phyloP scores from a whole-genome alignment of 768 basidiomycete species.

The Pleurotus eryngii region DNA sequence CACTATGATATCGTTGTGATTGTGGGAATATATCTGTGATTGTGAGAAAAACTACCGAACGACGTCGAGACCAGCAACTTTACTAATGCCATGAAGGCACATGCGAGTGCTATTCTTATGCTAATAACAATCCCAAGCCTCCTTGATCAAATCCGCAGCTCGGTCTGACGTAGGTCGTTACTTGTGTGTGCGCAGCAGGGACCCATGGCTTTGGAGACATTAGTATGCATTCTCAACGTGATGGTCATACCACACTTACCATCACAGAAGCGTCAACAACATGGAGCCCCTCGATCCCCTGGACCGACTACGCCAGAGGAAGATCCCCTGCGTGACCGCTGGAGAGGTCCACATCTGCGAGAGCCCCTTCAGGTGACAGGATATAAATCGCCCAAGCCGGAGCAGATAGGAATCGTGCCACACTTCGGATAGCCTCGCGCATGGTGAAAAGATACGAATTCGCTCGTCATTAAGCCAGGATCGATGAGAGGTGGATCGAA shows the following conservation, averaged over 20 bases:
- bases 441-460: constrained; percentile 24
- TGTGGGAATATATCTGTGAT: too few relatives aligned
- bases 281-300: constrained; percentile 26
- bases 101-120: neutral
- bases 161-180: constrained; percentile 25
- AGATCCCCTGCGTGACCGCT: constrained; percentile 24
- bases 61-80: neutral
- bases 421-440: constrained; percentile 22
- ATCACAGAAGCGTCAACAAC: constrained; percentile 37
- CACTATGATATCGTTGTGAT: too few relatives aligned
- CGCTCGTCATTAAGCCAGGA: constrained; percentile 15
- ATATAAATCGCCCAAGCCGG: constrained; percentile 26
- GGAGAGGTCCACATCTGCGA: constrained; percentile 18
- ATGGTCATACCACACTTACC: constrained; percentile 16
- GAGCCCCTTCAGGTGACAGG: constrained; percentile 12
- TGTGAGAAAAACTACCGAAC: too few relatives aligned
- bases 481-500: constrained; percentile 24
- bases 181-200: constrained; percentile 26
- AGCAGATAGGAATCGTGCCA: constrained; percentile 21
- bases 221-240: neutral
- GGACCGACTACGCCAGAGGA: constrained; percentile 30
- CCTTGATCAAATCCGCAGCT: constrained; percentile 27
- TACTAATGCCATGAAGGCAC: too few relatives aligned
- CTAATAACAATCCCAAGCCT: neutral
- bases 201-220: constrained; percentile 18